These are phyloP conservation scores for Orbilia oligospora DNA, from an alignment of 2,329 filamentous ascomycete species.

Conservation along the genomic window DNA sequence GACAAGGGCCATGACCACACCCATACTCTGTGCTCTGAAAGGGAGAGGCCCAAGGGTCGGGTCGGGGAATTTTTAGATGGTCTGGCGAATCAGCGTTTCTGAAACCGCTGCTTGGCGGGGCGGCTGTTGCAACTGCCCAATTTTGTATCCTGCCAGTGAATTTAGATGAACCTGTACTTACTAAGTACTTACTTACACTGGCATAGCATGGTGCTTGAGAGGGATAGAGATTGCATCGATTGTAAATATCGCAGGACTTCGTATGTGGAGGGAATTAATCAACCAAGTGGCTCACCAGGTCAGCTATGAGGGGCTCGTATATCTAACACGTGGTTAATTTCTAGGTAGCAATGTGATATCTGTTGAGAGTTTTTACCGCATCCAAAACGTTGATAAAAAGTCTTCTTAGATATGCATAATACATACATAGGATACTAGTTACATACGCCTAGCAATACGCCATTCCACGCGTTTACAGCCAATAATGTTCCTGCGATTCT, in stretches of 20 bases:
- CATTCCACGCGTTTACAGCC: slow-evolving; percentile 45
- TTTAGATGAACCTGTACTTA: background rate
- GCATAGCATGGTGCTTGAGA: too few species aligned
- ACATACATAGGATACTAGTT: too few species aligned
- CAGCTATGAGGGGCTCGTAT: slow-evolving; percentile 8
- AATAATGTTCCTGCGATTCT: slow-evolving; percentile 34
- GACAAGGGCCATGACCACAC: slow-evolving; percentile 26
- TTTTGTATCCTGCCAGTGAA: slow-evolving; percentile 20
- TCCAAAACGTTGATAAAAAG: slow-evolving; percentile 13
- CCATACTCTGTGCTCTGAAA: slow-evolving; percentile 40
- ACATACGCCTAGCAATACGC: slow-evolving; percentile 10
- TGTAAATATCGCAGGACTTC: slow-evolving; percentile 7
- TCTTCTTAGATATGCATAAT: too few species aligned
- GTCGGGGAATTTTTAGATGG: slow-evolving; percentile 50
- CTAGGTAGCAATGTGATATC: slow-evolving; percentile 16
- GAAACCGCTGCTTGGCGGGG: slow-evolving; percentile 43
- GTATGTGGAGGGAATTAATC: slow-evolving; percentile 35
- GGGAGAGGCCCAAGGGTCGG: slow-evolving; percentile 11
- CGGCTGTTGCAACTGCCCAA: slow-evolving; percentile 58
- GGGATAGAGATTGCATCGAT: background rate
- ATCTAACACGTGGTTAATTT: slow-evolving; percentile 27
- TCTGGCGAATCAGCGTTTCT: slow-evolving; percentile 49
- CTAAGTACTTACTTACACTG: background rate
- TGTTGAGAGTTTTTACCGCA: slow-evolving; percentile 13
- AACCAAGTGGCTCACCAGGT: too few species aligned